Conservation (phyloP, 176 grass and related monocot genomes). For the Oryza meridionalis region DNA sequence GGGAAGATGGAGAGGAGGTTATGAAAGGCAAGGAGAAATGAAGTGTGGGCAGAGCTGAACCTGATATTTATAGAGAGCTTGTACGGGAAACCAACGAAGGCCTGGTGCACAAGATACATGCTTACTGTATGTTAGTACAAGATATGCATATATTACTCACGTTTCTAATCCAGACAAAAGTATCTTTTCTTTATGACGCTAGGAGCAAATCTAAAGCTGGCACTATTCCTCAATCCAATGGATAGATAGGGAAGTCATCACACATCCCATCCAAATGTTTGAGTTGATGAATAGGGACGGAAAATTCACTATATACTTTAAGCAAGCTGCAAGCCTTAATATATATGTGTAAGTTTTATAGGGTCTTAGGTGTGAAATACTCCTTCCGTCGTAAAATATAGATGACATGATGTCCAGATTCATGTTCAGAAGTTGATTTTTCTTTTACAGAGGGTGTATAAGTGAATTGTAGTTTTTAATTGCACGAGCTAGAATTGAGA, state of each 20-base stretch:
- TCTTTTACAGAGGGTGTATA: too few species aligned
- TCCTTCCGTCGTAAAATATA: too few species aligned
- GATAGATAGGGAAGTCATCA: background rate
- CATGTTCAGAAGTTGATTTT: too few species aligned
- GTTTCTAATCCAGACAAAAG: background rate
- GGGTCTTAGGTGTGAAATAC: too few species aligned
- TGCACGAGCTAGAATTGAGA: too few species aligned
- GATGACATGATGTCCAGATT: too few species aligned
- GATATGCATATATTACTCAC: slow-evolving; percentile 4
- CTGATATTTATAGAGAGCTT: slow-evolving; percentile 35
- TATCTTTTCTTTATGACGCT: background rate
- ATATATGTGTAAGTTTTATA: background rate
- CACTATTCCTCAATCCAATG: slow-evolving; percentile 7
- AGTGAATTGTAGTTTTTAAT: too few species aligned
- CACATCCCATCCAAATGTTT: background rate
- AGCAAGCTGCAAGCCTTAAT: background rate
- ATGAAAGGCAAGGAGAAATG: slow-evolving; percentile 31
- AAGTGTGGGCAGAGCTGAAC: slow-evolving; percentile 10
- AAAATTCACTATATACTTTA: background rate
- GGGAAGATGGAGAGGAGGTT: slow-evolving; percentile 1
- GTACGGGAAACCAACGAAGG: slow-evolving; percentile 24
- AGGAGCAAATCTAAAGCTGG: background rate
- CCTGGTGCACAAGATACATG: background rate
- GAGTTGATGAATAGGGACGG: background rate
- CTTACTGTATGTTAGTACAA: background rate